phyloP scores from a whole-genome alignment of 768 basidiomycete genomes.

The Podaxis sp. region DNA sequence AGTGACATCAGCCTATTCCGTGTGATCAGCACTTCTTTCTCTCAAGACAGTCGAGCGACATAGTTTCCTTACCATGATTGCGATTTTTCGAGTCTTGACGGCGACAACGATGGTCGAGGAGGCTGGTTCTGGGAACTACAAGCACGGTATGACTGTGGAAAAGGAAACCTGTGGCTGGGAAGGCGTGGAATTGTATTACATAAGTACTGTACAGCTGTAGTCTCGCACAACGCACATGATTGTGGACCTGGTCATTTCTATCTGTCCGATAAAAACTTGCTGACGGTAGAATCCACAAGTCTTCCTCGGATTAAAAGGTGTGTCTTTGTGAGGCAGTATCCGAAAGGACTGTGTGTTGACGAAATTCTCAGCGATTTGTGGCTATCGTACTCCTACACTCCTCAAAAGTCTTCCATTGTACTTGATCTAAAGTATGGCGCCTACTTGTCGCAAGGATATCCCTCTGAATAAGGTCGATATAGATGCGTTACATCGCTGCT shows the following conservation, averaged over 20 bases:
- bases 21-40: conserved; percentile 12
- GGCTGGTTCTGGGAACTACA: conserved; percentile 18
- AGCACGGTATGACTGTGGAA: conserved; percentile 17
- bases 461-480: neutral
- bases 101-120: conserved; percentile 16
- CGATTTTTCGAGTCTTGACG: conserved; percentile 20
- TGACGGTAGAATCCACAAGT: conserved; percentile 86
- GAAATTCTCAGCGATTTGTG: conserved; percentile 76
- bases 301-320: conserved; percentile 91
- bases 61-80: conserved; percentile 35
- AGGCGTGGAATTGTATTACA: conserved; percentile 22
- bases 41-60: conserved; percentile 3
- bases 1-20: conserved; percentile 78
- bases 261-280: conserved; percentile 24
- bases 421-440: conserved; percentile 39
- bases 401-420: conserved; percentile 21
- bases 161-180: conserved; percentile 35
- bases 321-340: conserved; percentile 11
- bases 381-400: conserved; percentile 57
- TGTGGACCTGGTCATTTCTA: conserved; percentile 12
- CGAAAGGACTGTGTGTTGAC: conserved; percentile 1
- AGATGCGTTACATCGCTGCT: conserved; percentile 94
- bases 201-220: conserved; percentile 59
- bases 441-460: neutral
- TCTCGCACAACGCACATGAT: conserved; percentile 12